Base-by-base conservation (phyloP, 176 grass and related monocot genomes). In the Dendrocalamus sinicus region DNA sequence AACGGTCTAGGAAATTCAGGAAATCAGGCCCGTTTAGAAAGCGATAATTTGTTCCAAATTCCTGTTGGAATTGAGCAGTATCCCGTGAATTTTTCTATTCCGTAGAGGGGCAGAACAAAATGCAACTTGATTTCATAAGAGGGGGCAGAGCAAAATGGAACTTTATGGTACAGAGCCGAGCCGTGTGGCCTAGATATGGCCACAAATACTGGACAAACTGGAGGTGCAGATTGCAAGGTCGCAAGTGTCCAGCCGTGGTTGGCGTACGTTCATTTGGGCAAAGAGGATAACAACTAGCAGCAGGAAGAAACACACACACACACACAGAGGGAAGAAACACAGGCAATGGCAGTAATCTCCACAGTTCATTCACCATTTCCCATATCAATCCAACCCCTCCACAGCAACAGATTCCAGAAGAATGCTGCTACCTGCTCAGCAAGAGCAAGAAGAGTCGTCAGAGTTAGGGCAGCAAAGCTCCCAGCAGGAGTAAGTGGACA, bases 401-500 rank as follows among this genome's bases (percentile, higher is more conserved):
- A 16, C 32, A 10, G 64, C 48, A 39, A 40, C 19, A 81, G 46
- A 54, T 41, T 69, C 8, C 47, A 40, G 47, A 81, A 40, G 20
- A 54, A 81, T 81, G 19, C 10, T 39, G 16, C 65, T 11, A 40
- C 20, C 79, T 24, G 32, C 30, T 43, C 79, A 41, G 30, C 73
- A 19, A 89, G 86, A 69, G n/a, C 67, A 43, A 64, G 59, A 62
- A 71, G 17, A 70, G 24, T 23, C 72, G 28, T 87, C 45, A 89
- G 79, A 86, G 53, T 86, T 51, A 62, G 72, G 65, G 92, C 94
- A 46, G 92, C 90, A 30, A 94, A 92, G 86, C 78, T 87, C 76
- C 94, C 94, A 73, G 72, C 92, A 65, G 91, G 92, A 78, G 94
- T 97, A 88, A 61, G 87, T 78, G 47, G 15, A 15, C 35, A 11